Evolutionary conservation across 257 asterid species (phyloP), one percentile per base, ranked within the genome.

Genomic region (Solanum medicagineum): DNA sequence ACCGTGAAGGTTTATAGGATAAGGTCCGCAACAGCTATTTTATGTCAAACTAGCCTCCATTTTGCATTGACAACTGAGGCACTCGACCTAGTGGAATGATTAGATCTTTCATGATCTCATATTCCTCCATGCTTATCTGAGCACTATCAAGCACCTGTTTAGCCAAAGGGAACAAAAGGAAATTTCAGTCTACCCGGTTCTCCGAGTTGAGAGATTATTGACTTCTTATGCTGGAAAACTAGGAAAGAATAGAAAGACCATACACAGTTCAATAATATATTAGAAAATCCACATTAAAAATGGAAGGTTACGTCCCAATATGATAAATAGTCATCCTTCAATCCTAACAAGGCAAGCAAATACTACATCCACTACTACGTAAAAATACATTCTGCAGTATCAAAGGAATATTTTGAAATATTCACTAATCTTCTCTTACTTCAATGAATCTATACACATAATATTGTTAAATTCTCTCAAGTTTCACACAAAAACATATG

Each of bases 31-130:
- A 15, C 56, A 53, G 49, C 29, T 20, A 40, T 53, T 26, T 53
- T 36, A 79, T 53, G 62, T 10, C 49, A 53, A 79, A 68, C 88
- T 85, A 95, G 84, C 92, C 98, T 85, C 98, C 98, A 32, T 98
- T 91, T 81, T 93, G 98, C 86, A 92, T 90, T 10, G 96, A 91
- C 85, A 93, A 90, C 84, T 92, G 94, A 87, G 97, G 98, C 45
- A 89, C 92, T 60, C 98, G 93, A 44, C 99, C 98, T 10, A 95
- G 96, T 68, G 99, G 98, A 85, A 97, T 93, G 59, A 97, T 77
- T 87, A 94, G 85, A 89, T 94, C 98, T 92, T 92, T 97, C 98
- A 97, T 84, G 53, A 92, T 90, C 94, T 97, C 98, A 81, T 90
- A 95, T 69, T 94, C 98, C 88, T 91, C 97, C 0, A 87, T 68